Base-by-base conservation (phyloP, 192 early-diverging fungal species). In the Geranomyces michiganensis region DNA sequence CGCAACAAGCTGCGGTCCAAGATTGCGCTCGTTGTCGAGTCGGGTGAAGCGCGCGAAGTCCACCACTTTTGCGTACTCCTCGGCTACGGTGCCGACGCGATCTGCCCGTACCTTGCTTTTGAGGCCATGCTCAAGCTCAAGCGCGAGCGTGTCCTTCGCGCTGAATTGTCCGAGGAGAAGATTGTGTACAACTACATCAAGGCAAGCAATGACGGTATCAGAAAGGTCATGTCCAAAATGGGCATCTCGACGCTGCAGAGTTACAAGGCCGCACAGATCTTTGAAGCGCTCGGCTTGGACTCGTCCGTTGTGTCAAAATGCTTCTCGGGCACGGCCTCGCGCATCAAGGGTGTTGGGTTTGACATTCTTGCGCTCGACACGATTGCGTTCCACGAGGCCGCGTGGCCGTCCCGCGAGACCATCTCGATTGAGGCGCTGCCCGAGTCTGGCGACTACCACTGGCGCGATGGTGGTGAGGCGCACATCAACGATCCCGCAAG, bases 161-260 rank as follows among this genome's bases (percentile, higher is more conserved):
- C 82, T 17, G 84, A 87, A 8, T 69, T 92, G 31, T 74, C 90
- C 17, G 83, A 85, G 5, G 88, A 89, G 10, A 79, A 92, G 76
- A 81, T 96, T 22, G 78, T 93, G 56, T 81, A 81, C 76, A 95
- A 94, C 84, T 99, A 87, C 83, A 87, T 90, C 67, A 88, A 91
- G 76, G 94, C 92, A 1, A 82, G 90, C 31, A 92, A 95, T 74
- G 93, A 99, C 79, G 97, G 97, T 77, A 93, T 97, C 76, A 84
- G 90, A 51, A 99, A 99, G 82, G 95, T 99, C 62, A 99, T 97
- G 96, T 97, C 96, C 73, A 99, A 99, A 87, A 99, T 99, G 97
- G 97, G 97, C 66, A 96, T 99, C 65, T 96, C 95, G 13, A 97
- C 97, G 21, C 81, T 99, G 59, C 94, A 96, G 79, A 91, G 89